Percentiles rank a stretch among this genome's conserved stretches.
Evolutionary conservation across 345 rosid species (phyloP).

Genomic region (Eucalyptus sideroxylon): DNA sequence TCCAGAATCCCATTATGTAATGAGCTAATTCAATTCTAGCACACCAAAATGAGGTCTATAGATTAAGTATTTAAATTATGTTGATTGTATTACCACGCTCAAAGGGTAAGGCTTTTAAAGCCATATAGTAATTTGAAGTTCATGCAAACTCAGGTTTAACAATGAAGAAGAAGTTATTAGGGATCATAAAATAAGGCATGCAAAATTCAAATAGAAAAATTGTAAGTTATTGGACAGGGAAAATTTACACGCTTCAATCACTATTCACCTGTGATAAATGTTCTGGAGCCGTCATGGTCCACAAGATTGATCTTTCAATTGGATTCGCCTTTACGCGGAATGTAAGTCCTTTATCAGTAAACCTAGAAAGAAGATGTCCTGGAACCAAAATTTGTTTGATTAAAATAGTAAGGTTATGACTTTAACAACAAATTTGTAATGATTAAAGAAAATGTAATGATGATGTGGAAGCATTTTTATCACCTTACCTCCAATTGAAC

Average conservation of each 20-base stretch:
- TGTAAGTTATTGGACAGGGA: background rate
- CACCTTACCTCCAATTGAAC: constrained; percentile 68
- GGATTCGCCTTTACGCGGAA: constrained; percentile 63
- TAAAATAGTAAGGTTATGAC: background rate
- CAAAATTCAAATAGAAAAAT: background rate
- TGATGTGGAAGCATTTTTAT: background rate
- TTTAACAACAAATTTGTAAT: background rate
- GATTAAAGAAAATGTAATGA: background rate
- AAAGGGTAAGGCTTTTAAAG: background rate
- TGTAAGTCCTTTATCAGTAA: constrained; percentile 71
- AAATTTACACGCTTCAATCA: background rate
- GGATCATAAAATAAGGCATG: background rate
- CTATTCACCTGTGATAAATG: constrained; percentile 49
- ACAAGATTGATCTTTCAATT: constrained; percentile 73
- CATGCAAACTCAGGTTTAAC: background rate
- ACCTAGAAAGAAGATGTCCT: constrained; percentile 83
- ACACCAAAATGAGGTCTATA: background rate
- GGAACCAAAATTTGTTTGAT: background rate
- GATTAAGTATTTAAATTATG: background rate
- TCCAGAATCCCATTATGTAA: background rate
- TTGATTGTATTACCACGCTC: background rate
- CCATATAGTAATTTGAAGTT: background rate
- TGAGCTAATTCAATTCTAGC: background rate
- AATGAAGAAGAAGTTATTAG: background rate
- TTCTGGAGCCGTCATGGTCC: constrained; percentile 81